Base-by-base conservation (phyloP, 352 stramenopile species). In the Thalassiosira mediterranea region DNA sequence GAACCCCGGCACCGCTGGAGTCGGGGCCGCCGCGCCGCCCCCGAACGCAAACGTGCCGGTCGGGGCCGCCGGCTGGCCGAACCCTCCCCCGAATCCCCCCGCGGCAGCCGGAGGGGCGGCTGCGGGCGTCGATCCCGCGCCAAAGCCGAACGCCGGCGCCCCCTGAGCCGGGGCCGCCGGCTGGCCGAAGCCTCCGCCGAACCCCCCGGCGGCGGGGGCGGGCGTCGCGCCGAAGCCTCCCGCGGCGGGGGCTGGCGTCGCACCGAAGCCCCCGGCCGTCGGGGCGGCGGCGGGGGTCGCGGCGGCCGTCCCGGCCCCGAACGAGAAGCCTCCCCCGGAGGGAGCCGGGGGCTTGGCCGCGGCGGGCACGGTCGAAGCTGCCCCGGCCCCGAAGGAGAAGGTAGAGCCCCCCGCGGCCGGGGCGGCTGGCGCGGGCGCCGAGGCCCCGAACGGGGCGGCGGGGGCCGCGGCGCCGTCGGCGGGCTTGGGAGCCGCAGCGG, bases 371-470 rank as follows among this genome's bases (percentile, higher is more conserved):
- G 51, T 10, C 37, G 34, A 11, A 19, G 48, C n/a, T 10, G 51
- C 25, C 37, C 10, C 34, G 19, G 37, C 46, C 15, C 21, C 42
- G 28, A 69, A 54, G 11, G 48, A 17, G 3, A 54, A 60, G 25
- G 52, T 31, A 8, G 49, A 7, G 25, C 34, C 34, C 34, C 34
- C 34, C 34, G 26, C 29, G 2, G 29, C 53, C 13, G 56, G 32
- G n/a, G 21, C 21, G n/a, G 21, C 21, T 32, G 61, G 49, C 10
- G 61, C 38, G 21, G 49, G 61, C 21, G 47, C 31, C 31, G 61
- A 17, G 11, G 47, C 31, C 1, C 69, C 51, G 32, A 78, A 78
- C 31, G 17, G 42, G 64, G 71, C 70, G 26, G 52, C 56, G 23
- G 56, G 17, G 23, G 32, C n/a, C 40, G 11, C 13, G 32, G 44